A percentile compares a stretch with the other conserved stretches of the same genome.
phyloP scores from a whole-genome alignment of 164 flowering plant species.

The Vitis labrusca region DNA sequence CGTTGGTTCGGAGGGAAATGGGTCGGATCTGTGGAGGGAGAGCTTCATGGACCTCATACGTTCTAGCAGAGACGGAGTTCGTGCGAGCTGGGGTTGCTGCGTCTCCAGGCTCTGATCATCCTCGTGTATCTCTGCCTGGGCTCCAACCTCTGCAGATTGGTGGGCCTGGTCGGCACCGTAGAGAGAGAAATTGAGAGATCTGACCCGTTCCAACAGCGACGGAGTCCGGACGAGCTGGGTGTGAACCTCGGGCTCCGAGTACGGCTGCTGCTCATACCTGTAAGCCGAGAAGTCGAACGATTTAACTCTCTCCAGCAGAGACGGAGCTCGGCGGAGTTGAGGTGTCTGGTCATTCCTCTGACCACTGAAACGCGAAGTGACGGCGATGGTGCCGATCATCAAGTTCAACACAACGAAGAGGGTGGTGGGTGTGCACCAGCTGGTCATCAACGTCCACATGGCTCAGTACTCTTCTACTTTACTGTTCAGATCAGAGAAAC shows the following conservation, averaged over 20 bases:
- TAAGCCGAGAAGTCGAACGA: slow-evolving; percentile 21
- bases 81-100: slow-evolving; percentile 9
- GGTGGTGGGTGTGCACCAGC: slow-evolving; percentile 68
- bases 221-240: slow-evolving; percentile 8
- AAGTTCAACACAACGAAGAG: slow-evolving; percentile 69
- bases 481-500: too few relatives aligned
- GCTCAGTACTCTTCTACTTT: not conserved
- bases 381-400: slow-evolving; percentile 52
- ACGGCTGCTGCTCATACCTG: slow-evolving; percentile 5
- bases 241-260: not conserved
- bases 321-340: slow-evolving; percentile 26
- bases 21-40: slow-evolving; percentile 22
- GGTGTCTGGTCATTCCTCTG: slow-evolving; percentile 3
- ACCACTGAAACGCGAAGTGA: slow-evolving; percentile 30
- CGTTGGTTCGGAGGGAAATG: not conserved
- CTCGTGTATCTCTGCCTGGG: too few relatives aligned
- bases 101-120: too few relatives aligned
- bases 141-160: too few relatives aligned
- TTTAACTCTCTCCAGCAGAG: slow-evolving; percentile 26
- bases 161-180: too few relatives aligned
- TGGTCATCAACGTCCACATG: slow-evolving; percentile 9
- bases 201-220: slow-evolving; percentile 4
- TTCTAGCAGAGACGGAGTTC: slow-evolving; percentile 39
- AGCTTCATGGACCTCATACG: slow-evolving; percentile 46
- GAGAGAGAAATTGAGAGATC: not conserved